These are phyloP conservation scores for Plasmodium falciparum DNA, from an alignment of 169 alveolate species.

Conservation along the genomic window DNA sequence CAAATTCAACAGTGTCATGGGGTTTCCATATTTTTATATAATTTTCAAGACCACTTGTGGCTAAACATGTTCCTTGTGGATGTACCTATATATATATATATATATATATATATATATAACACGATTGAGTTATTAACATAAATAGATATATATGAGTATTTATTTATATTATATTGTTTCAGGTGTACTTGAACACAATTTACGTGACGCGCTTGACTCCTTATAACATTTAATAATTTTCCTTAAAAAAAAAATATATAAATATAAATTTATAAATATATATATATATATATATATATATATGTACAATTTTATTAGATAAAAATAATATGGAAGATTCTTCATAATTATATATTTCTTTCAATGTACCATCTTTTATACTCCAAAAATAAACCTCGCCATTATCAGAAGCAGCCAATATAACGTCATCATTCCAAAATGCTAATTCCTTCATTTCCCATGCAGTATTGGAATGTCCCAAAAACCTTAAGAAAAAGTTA, in stretches of 20 bases:
- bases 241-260: slow-evolving; percentile 47
- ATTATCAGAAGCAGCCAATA: slow-evolving; percentile 79
- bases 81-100: slow-evolving; percentile 48
- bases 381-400: slow-evolving; percentile 77
- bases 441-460: slow-evolving; percentile 80
- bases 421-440: slow-evolving; percentile 79
- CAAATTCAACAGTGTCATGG: slow-evolving; percentile 14
- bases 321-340: neutral
- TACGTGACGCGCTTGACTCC: slow-evolving; percentile 77
- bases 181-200: slow-evolving; percentile 77
- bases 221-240: slow-evolving; percentile 57
- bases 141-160: neutral
- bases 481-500: slow-evolving; percentile 29
- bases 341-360: neutral
- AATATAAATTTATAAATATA: neutral
- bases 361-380: slow-evolving; percentile 55
- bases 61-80: slow-evolving; percentile 77
- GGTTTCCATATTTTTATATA: slow-evolving; percentile 80
- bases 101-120: neutral
- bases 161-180: neutral
- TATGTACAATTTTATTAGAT: neutral
- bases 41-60: slow-evolving; percentile 80
- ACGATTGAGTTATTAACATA: neutral
- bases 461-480: slow-evolving; percentile 80
- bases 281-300: neutral